These are phyloP conservation scores for Bondarzewia mesenterica DNA, from an alignment of 1,284 basidiomycete species.

Conservation along the genomic window DNA sequence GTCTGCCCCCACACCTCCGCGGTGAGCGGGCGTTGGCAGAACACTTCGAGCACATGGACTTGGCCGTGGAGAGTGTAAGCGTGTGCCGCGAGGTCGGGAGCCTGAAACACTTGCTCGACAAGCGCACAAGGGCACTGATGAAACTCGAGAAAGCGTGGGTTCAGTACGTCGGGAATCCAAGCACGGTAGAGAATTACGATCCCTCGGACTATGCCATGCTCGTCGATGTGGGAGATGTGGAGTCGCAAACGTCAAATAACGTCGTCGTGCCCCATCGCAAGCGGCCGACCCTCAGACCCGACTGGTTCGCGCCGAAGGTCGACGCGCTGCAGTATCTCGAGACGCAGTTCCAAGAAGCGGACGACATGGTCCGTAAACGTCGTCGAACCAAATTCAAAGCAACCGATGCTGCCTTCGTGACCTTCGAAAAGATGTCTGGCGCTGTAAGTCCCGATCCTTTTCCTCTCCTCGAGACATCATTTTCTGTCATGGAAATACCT, in stretches of 20 bases:
- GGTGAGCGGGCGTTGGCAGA: constrained; percentile 83
- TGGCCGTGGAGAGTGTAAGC: constrained; percentile 85
- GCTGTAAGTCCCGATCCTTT: constrained; percentile 58
- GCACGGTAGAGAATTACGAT: constrained; percentile 65
- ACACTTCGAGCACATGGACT: constrained; percentile 84
- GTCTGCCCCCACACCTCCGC: constrained; percentile 76
- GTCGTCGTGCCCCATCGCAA: constrained; percentile 68
- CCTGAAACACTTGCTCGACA: constrained; percentile 67
- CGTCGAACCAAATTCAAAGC: constrained; percentile 65
- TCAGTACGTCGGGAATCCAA: constrained; percentile 89
- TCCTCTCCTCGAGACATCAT: not conserved
- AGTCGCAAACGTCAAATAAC: constrained; percentile 35
- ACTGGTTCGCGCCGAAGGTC: constrained; percentile 64
- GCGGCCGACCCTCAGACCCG: constrained; percentile 61
- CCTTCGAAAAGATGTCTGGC: constrained; percentile 90
- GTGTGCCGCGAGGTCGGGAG: constrained; percentile 78
- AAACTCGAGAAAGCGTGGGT: constrained; percentile 82
- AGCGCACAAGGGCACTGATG: constrained; percentile 71
- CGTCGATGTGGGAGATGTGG: constrained; percentile 42
- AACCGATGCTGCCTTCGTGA: constrained; percentile 89
- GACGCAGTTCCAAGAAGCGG: constrained; percentile 65
- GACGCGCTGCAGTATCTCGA: constrained; percentile 86
- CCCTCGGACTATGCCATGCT: constrained; percentile 50
- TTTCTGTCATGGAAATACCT: not conserved
- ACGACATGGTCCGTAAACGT: constrained; percentile 70